Base-by-base conservation (phyloP, 495 filamentous ascomycete genomes). In the Aspergillus sparsus region DNA sequence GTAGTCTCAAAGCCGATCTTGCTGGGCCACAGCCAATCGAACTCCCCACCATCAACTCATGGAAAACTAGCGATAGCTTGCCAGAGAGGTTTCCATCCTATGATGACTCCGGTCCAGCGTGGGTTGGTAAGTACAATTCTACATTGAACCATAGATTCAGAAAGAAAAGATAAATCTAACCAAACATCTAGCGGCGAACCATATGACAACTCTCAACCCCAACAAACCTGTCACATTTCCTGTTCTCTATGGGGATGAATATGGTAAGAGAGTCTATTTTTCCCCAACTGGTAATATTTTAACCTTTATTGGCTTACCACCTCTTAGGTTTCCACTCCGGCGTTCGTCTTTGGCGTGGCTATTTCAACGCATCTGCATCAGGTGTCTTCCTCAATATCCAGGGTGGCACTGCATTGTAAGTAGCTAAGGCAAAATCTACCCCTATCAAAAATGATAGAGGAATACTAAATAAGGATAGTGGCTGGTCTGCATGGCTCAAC, bases 61-160 rank as follows among this genome's bases (percentile, higher is more conserved):
- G 89, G 89, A 87, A 83, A 63, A 81, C 80, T 44, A 70, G 86
- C 42, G 83, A 93, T 74, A 82, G 83, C 53, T 80, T 92, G 3
- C 89, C 89, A 0, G 90, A 92, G 68, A 77, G 88, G 11, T 66
- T 77, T 31, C 53, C 73, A 7, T 62, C 61, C 31, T 92, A 90
- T 63, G 80, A 87, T 62, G 89, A 91, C 65, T 81, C 80, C 35
- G 66, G 70, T 16, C 47, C 60, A 0, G 74, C 74, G 3, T 92
- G 89, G 89, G 80, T 81, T 39, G 73, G 73, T 75, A 64, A 60
- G 73, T 72, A 47, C 37, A n/a, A 41, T 11, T 45, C 0, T 18
- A 3, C 11, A 41, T 27, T n/a, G 8, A 8, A 41, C 15, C 6
- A 21, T 10, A 47, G 12, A 7, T 16, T n/a, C n/a, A 9, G 37